Conservation (phyloP, 139 green algal genomes). For the Diplosphaera chodatii region DNA sequence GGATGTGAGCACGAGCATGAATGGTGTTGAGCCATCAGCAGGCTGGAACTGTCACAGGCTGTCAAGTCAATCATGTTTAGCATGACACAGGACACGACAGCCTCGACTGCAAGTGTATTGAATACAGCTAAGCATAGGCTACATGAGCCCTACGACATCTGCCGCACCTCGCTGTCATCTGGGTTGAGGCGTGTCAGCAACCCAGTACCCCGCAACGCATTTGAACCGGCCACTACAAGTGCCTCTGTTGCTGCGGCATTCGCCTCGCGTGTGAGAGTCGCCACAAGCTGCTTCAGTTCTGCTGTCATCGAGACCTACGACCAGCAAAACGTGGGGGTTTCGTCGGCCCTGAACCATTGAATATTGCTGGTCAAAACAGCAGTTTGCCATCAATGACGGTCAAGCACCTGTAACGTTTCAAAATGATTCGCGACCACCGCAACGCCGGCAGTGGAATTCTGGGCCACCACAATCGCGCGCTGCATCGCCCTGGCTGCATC, state of each 20-base stretch:
- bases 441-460: neutral
- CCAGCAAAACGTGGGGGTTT: neutral
- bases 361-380: no score
- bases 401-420: neutral
- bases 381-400: no score
- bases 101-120: no score
- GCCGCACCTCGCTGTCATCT: neutral
- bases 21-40: no score
- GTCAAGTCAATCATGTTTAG: no score
- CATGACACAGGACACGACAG: no score
- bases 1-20: no score
- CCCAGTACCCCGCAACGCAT: neutral
- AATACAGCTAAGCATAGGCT: no score
- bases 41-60: no score
- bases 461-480: neutral
- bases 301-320: neutral
- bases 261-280: neutral
- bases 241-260: neutral
- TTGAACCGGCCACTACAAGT: neutral
- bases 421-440: neutral
- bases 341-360: no score
- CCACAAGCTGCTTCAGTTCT: constrained; percentile 22
- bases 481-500: neutral
- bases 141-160: neutral
- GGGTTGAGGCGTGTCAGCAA: neutral